A percentile compares a stretch with the other conserved stretches of the same genome.
Conservation (phyloP, 768 basidiomycete genomes). For the Boletus pseudo-olivaceus region DNA sequence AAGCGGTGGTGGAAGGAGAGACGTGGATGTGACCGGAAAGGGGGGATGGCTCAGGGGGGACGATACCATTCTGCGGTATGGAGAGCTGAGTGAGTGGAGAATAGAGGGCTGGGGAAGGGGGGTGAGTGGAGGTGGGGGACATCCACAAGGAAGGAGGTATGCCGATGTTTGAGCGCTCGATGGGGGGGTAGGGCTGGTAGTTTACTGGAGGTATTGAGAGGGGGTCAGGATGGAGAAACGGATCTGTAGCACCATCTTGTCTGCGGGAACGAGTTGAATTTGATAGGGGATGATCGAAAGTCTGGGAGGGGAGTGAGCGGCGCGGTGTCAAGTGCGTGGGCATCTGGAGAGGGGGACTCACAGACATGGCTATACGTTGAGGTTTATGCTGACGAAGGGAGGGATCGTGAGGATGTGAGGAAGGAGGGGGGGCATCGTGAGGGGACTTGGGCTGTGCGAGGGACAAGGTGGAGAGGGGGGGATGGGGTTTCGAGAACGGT, state of each 20-base stretch:
- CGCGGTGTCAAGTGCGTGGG: not conserved
- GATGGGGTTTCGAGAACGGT: slow-evolving; percentile 30
- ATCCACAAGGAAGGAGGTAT: slow-evolving; percentile 82
- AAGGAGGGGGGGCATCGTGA: slow-evolving; percentile 13
- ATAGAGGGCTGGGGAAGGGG: slow-evolving; percentile 41
- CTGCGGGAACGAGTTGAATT: slow-evolving; percentile 8
- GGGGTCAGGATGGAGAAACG: slow-evolving; percentile 16
- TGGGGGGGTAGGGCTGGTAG: slow-evolving; percentile 29
- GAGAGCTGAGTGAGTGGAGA: slow-evolving; percentile 39
- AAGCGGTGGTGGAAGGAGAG: slow-evolving; percentile 44
- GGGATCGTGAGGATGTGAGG: slow-evolving; percentile 9
- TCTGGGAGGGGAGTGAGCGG: slow-evolving; percentile 13
- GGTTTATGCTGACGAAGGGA: slow-evolving; percentile 14
- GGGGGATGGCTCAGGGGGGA: slow-evolving; percentile 30
- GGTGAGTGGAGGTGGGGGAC: slow-evolving; percentile 59
- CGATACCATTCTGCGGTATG: slow-evolving; percentile 32
- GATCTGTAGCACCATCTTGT: slow-evolving; percentile 9
- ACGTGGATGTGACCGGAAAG: slow-evolving; percentile 33
- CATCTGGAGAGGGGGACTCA: slow-evolving; percentile 1
- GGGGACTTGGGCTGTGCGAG: slow-evolving; percentile 25
- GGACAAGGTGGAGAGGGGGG: slow-evolving; percentile 14
- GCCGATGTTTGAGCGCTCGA: slow-evolving; percentile 51
- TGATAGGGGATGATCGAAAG: slow-evolving; percentile 20
- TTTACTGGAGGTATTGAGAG: slow-evolving; percentile 18
- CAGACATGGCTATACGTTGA: slow-evolving; percentile 13